These are phyloP conservation scores for Cyclospora cayetanensis DNA, from an alignment of 169 alveolate genomes.

Conservation along the genomic window DNA sequence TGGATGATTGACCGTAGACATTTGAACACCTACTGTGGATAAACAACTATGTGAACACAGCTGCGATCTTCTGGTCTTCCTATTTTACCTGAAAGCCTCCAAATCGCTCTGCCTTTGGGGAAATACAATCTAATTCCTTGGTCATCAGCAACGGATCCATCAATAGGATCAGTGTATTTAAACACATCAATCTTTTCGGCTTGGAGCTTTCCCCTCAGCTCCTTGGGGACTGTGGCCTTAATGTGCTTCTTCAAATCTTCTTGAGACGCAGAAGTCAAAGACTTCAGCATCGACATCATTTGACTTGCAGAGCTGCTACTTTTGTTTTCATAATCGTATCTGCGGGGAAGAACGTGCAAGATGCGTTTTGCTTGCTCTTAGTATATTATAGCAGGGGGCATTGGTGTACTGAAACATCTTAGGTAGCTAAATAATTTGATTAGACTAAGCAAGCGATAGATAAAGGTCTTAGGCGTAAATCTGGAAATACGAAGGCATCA, in stretches of 20 bases:
- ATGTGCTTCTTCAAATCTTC: constrained; percentile 1
- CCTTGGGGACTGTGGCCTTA: background rate
- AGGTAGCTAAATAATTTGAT: background rate
- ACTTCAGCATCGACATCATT: constrained; percentile 7
- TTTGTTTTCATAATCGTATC: constrained; percentile 68
- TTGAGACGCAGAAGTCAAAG: background rate
- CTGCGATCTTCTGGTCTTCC: background rate
- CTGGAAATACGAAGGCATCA: constrained; percentile 61
- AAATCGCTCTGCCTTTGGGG: constrained; percentile 90
- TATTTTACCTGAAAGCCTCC: constrained; percentile 88
- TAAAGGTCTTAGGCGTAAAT: background rate
- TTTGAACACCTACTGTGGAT: background rate
- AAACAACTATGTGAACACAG: background rate
- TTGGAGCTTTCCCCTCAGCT: background rate
- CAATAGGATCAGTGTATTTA: constrained; percentile 94
- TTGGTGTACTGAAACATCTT: background rate
- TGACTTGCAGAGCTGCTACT: constrained; percentile 42
- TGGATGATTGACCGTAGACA: background rate
- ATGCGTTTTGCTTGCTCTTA: background rate
- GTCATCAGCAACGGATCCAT: constrained; percentile 90
- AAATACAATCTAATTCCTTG: constrained; percentile 92
- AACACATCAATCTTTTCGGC: constrained; percentile 83
- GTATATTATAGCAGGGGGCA: no score
- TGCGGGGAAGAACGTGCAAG: background rate
- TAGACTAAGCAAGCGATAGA: background rate